A percentile compares a stretch with the other conserved stretches of the same genome.
phyloP scores from a whole-genome alignment of 75 land plant species.

The Larix kaempferi region DNA sequence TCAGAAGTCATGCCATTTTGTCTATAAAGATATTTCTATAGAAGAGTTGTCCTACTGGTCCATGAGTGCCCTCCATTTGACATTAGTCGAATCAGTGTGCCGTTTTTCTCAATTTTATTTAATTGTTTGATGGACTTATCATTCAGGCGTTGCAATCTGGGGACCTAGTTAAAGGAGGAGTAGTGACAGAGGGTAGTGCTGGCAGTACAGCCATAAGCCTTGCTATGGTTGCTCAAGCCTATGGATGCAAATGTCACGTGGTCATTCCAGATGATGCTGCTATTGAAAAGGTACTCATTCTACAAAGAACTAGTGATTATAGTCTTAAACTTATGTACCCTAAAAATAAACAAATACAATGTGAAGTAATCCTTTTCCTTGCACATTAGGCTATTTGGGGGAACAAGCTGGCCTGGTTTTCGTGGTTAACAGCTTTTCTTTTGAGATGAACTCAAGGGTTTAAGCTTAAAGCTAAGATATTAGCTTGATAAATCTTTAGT shows the following conservation, averaged over 20 bases:
- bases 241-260: slow-evolving; percentile 97
- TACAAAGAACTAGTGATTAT: neutral
- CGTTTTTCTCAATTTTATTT: neutral
- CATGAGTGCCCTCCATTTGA: neutral
- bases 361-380: neutral
- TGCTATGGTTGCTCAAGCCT: slow-evolving; percentile 91
- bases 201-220: slow-evolving; percentile 98
- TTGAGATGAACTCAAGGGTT: neutral
- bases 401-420: too few relatives aligned
- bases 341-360: neutral
- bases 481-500: neutral
- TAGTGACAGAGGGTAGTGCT: slow-evolving; percentile 98
- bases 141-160: slow-evolving; percentile 85
- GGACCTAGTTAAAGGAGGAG: slow-evolving; percentile 67
- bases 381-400: neutral
- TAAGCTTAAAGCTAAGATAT: neutral
- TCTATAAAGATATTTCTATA: neutral
- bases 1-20: neutral
- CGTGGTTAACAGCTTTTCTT: neutral
- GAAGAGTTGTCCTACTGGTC: neutral
- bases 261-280: slow-evolving; percentile 99
- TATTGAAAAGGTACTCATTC: slow-evolving; percentile 78
- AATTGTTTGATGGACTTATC: neutral
- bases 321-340: neutral
- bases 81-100: neutral